Conservation (phyloP, 805 yeast genomes). For the Saccharomycopsis lassenensis region DNA sequence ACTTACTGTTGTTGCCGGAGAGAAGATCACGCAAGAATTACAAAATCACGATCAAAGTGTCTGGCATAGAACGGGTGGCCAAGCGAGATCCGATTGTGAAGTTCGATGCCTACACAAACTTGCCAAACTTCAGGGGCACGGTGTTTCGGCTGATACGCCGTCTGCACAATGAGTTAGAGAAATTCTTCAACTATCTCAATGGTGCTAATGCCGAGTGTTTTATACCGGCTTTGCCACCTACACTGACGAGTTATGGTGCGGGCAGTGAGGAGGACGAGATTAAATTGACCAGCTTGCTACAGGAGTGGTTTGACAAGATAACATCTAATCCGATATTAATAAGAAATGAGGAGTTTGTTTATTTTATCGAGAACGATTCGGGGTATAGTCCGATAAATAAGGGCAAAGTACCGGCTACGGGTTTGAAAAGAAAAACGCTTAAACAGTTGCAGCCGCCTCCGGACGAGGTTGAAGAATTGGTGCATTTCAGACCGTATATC, state of each 20-base stretch:
- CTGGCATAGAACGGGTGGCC: conserved; percentile 60
- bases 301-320: conserved; percentile 77
- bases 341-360: conserved; percentile 78
- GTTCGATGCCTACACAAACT: conserved; percentile 52
- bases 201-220: conserved; percentile 85
- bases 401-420: conserved; percentile 63
- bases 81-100: conserved; percentile 62
- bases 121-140: conserved; percentile 67
- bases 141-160: conserved; percentile 67
- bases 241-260: conserved; percentile 70
- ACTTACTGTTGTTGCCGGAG: conserved; percentile 20
- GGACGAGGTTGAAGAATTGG: conserved; percentile 73
- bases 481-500: conserved; percentile 77
- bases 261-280: conserved; percentile 71
- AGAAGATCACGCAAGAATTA: conserved; percentile 23
- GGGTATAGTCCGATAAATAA: conserved; percentile 42
- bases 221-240: conserved; percentile 76
- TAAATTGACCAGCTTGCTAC: conserved; percentile 49
- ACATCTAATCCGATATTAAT: conserved; percentile 66
- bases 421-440: conserved; percentile 76
- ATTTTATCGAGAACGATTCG: conserved; percentile 71
- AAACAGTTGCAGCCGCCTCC: conserved; percentile 89
- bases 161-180: conserved; percentile 65
- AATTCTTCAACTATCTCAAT: conserved; percentile 66
- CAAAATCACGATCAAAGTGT: conserved; percentile 44